A percentile compares a stretch with the other conserved stretches of the same genome.
phyloP scores from a whole-genome alignment of 2,329 filamentous ascomycete species.

The Trichoderma koningiopsis region DNA sequence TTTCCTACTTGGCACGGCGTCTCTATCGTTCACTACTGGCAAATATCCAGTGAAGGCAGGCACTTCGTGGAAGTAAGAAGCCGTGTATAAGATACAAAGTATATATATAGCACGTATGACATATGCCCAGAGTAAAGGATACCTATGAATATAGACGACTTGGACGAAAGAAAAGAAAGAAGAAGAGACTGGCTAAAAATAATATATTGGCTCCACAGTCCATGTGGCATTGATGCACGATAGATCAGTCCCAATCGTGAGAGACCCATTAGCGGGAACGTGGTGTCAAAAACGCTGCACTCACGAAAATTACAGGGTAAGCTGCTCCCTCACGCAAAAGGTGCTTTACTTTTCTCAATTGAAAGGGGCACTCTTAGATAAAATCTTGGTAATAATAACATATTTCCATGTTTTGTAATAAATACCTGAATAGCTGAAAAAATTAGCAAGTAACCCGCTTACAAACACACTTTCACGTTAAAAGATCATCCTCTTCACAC shows the following conservation, averaged over 20 bases:
- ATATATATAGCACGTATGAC: conserved; percentile 5
- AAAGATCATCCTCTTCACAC: neutral
- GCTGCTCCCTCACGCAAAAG: neutral
- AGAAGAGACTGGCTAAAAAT: neutral
- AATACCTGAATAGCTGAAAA: neutral
- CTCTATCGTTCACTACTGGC: neutral
- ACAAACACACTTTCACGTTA: neutral
- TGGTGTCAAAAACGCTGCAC: neutral
- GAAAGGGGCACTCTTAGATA: too few relatives aligned
- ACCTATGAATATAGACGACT: conserved; percentile 2
- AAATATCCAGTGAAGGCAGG: neutral
- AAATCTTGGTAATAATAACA: too few relatives aligned
- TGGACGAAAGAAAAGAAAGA: neutral
- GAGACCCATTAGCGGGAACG: neutral
- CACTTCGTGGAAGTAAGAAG: neutral
- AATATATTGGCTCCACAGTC: neutral
- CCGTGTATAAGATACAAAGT: neutral
- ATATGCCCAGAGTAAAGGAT: conserved; percentile 5
- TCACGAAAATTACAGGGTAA: neutral
- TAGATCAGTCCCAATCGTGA: neutral
- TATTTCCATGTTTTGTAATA: too few relatives aligned
- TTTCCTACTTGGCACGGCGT: neutral
- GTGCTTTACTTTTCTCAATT: neutral
- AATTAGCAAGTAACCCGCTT: neutral
- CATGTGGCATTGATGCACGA: neutral